Percentiles rank a stretch among this genome's conserved stretches.
Conservation (phyloP, 768 basidiomycete species). For the Floccularia luteovirens region DNA sequence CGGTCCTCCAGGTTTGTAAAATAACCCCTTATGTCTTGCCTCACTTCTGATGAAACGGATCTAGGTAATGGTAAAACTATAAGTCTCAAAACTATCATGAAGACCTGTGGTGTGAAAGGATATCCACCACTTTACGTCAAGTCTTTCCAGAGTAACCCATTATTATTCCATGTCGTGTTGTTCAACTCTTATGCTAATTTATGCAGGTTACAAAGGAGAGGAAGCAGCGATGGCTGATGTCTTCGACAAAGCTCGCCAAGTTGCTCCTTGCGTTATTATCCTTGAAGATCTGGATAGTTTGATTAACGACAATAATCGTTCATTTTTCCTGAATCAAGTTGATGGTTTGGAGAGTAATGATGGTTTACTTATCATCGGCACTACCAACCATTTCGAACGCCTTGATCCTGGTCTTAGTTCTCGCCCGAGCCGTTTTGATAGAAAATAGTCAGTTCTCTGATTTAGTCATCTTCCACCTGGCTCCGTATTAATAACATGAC, state of each 20-base stretch:
- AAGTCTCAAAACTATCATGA: constrained; percentile 78
- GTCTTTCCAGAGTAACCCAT: constrained; percentile 57
- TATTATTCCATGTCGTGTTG: not conserved
- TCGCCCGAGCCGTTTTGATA: constrained; percentile 79
- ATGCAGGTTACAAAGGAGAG: constrained; percentile 49
- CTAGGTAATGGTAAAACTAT: constrained; percentile 82
- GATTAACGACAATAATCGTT: constrained; percentile 70
- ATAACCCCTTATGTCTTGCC: not conserved
- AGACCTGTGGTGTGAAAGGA: constrained; percentile 51
- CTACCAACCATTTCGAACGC: constrained; percentile 79
- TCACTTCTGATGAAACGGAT: not conserved
- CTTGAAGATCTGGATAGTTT: constrained; percentile 64
- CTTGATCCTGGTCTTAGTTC: constrained; percentile 72
- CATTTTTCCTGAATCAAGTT: constrained; percentile 84
- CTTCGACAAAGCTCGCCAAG: constrained; percentile 66
- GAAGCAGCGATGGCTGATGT: constrained; percentile 59
- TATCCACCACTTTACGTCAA: constrained; percentile 76
- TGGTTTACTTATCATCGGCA: constrained; percentile 69
- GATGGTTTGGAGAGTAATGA: constrained; percentile 79
- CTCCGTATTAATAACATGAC: not conserved
- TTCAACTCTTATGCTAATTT: not conserved
- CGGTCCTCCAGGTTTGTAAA: constrained; percentile 60
- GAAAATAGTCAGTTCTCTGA: constrained; percentile 61
- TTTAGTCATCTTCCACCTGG: not conserved
- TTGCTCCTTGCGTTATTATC: constrained; percentile 59